These are phyloP conservation scores for Flueggea neowawraea DNA, from an alignment of 441 rosid genomes.

Conservation along the genomic window DNA sequence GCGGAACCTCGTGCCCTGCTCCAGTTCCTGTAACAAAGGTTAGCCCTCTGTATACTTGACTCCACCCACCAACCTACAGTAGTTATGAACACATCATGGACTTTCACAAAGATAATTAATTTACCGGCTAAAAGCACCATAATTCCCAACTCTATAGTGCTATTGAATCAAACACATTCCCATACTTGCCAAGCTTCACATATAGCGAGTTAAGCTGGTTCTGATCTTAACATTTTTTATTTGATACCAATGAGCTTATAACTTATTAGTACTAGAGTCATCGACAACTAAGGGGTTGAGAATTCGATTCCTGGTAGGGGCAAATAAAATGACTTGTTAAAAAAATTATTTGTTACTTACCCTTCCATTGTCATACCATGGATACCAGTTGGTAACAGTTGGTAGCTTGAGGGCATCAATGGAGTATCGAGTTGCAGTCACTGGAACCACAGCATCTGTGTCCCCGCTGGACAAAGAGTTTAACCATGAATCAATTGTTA, in stretches of 20 bases:
- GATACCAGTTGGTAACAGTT: slow-evolving; percentile 72
- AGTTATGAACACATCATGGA: neutral
- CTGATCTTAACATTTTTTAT: no score
- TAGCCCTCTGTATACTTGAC: slow-evolving; percentile 82
- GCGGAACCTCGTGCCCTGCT: slow-evolving; percentile 93
- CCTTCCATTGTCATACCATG: slow-evolving; percentile 80
- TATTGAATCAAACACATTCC: no score
- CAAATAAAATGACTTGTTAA: no score
- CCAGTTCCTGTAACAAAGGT: slow-evolving; percentile 78
- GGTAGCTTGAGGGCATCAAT: slow-evolving; percentile 70
- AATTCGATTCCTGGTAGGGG: no score
- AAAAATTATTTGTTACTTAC: slow-evolving; percentile 21
- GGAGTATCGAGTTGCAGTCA: slow-evolving; percentile 84
- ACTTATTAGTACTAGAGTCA: no score
- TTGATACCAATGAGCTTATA: no score
- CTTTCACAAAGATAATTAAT: no score
- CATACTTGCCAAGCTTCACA: no score
- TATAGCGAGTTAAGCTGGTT: no score
- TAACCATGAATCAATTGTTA: slow-evolving; percentile 7
- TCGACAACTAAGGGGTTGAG: no score
- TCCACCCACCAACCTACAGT: slow-evolving; percentile 91
- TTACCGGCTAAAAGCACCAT: no score
- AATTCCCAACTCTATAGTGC: no score
- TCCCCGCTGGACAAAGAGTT: slow-evolving; percentile 65
- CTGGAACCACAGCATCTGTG: slow-evolving; percentile 83